Conservation (phyloP, 768 basidiomycete species). For the Suillus discolor region DNA sequence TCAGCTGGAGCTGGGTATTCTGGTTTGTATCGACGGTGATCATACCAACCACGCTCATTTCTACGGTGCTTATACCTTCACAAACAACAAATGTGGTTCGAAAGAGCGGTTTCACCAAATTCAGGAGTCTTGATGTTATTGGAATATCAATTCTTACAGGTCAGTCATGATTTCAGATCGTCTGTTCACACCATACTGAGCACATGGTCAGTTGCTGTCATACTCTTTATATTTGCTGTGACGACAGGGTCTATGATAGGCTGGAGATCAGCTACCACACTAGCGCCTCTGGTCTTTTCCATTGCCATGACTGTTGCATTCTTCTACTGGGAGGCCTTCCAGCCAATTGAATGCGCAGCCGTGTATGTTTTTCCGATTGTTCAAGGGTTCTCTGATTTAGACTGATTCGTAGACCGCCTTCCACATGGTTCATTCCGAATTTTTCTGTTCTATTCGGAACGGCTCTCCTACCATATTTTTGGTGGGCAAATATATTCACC, state of each 20-base stretch:
- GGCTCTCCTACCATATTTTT: slow-evolving; percentile 40
- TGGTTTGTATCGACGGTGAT: neutral
- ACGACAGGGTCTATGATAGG: slow-evolving; percentile 45
- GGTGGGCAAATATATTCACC: slow-evolving; percentile 40
- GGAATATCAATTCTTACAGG: slow-evolving; percentile 2
- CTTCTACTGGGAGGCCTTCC: slow-evolving; percentile 43
- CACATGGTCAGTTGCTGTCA: neutral
- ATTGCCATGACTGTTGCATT: slow-evolving; percentile 39
- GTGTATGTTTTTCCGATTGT: neutral
- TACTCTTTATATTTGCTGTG: slow-evolving; percentile 30
- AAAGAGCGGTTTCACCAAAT: neutral
- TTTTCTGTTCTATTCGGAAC: slow-evolving; percentile 38
- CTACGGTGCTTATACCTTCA: neutral
- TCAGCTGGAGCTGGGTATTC: neutral
- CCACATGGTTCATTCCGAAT: slow-evolving; percentile 34
- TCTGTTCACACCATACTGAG: neutral
- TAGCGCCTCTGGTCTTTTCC: slow-evolving; percentile 47
- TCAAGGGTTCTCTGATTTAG: neutral
- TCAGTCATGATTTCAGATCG: neutral
- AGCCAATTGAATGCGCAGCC: slow-evolving; percentile 39
- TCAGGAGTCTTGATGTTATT: neutral
- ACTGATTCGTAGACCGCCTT: neutral
- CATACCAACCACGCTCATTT: neutral
- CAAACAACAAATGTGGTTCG: neutral
- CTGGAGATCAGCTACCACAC: slow-evolving; percentile 39